Conservation (phyloP, 768 basidiomycete species). For the Leccinum boreale region DNA sequence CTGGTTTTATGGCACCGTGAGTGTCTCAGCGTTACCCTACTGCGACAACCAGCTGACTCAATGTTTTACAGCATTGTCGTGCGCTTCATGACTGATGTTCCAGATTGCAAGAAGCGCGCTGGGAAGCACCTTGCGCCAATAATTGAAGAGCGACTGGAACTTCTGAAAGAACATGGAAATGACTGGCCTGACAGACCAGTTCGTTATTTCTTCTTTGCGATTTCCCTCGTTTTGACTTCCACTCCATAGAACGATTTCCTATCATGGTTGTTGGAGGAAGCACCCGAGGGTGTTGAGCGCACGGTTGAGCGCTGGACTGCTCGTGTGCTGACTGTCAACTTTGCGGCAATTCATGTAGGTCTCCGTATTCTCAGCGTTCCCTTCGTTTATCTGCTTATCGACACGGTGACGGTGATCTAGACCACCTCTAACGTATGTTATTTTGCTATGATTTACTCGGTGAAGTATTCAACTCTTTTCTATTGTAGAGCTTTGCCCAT, state of each 20-base stretch:
- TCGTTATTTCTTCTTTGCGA: conserved; percentile 1
- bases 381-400: not conserved
- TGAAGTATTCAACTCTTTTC: not conserved
- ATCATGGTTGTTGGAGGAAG: conserved; percentile 31
- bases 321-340: conserved; percentile 15
- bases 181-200: conserved; percentile 34
- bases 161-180: conserved; percentile 22
- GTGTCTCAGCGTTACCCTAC: not conserved
- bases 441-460: not conserved
- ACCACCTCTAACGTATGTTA: not conserved
- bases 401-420: not conserved
- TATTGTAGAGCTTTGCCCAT: conserved; percentile 28
- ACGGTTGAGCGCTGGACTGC: conserved; percentile 22
- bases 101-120: not conserved
- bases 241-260: conserved; percentile 32
- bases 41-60: too few species aligned
- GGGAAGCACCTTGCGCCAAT: not conserved
- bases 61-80: not conserved
- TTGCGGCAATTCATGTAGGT: conserved; percentile 26
- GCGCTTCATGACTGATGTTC: not conserved
- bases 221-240: not conserved
- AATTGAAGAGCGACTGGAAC: conserved; percentile 26
- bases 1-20: conserved; percentile 34
- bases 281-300: conserved; percentile 12
- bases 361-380: not conserved